These are phyloP conservation scores for Aureobasidium sp. DNA, from an alignment of 2,329 filamentous ascomycete genomes.

Conservation along the genomic window DNA sequence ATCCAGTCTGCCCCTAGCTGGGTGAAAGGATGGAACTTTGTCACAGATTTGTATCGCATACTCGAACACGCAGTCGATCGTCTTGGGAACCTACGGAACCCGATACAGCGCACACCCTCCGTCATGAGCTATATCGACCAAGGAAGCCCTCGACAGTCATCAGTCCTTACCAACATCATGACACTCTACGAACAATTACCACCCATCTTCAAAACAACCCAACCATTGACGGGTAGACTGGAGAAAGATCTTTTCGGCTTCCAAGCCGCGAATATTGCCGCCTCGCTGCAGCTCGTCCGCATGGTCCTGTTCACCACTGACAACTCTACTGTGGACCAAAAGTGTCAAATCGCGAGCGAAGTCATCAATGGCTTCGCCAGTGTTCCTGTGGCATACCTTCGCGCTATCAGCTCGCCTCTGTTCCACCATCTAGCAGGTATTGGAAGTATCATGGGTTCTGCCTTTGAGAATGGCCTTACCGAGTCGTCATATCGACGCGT, in stretches of 20 bases:
- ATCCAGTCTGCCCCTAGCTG: constrained; percentile 29
- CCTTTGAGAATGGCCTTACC: constrained; percentile 39
- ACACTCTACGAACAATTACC: constrained; percentile 12
- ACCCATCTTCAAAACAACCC: constrained; percentile 13
- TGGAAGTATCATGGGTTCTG: constrained; percentile 42
- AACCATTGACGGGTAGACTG: neutral
- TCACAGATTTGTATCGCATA: constrained; percentile 49
- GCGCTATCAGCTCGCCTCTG: constrained; percentile 43
- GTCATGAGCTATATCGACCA: neutral
- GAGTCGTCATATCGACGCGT: constrained; percentile 38
- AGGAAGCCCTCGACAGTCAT: neutral
- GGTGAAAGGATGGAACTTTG: constrained; percentile 51
- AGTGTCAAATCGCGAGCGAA: constrained; percentile 41
- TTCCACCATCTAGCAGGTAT: constrained; percentile 45
- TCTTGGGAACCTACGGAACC: constrained; percentile 17
- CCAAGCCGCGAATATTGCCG: constrained; percentile 45
- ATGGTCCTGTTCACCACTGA: constrained; percentile 35
- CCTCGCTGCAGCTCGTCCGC: constrained; percentile 42
- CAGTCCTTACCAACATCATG: constrained; percentile 7
- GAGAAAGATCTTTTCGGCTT: constrained; percentile 38
- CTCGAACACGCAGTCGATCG: constrained; percentile 37
- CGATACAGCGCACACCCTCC: constrained; percentile 16
- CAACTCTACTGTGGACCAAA: constrained; percentile 31
- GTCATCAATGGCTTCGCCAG: constrained; percentile 38
- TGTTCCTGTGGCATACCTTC: constrained; percentile 40